A percentile compares a stretch with the other conserved stretches of the same genome.
phyloP scores from a whole-genome alignment of 345 rosid genomes.

The Euphorbia pulcherrima region DNA sequence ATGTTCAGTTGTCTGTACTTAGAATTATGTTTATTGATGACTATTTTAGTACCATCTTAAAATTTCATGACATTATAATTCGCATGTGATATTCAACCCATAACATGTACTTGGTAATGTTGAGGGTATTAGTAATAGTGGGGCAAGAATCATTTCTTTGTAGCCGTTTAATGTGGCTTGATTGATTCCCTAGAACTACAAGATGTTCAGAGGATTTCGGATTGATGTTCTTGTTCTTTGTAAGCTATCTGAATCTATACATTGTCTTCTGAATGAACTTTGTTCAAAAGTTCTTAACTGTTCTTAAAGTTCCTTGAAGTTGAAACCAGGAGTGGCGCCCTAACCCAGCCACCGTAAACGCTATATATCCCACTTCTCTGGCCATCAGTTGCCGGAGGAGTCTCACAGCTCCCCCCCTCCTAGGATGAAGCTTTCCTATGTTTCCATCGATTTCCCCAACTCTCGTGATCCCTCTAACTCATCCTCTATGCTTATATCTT shows the following conservation, averaged over 20 bases:
- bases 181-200: background rate
- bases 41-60: background rate
- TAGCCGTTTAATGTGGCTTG: background rate
- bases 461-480: conserved; percentile 43
- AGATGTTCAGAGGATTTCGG: background rate
- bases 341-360: too few relatives aligned
- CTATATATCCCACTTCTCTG: too few relatives aligned
- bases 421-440: conserved; percentile 43
- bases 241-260: background rate
- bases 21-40: background rate
- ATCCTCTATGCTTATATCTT: conserved; percentile 42
- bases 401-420: too few relatives aligned
- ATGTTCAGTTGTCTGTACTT: background rate
- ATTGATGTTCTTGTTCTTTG: background rate
- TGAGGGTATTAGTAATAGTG: background rate
- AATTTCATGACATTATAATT: background rate
- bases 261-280: background rate
- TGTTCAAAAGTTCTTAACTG: background rate
- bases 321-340: background rate
- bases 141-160: background rate
- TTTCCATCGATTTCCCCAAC: conserved; percentile 40
- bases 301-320: background rate
- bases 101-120: background rate
- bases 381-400: too few relatives aligned
- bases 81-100: background rate